phyloP scores from a whole-genome alignment of 2,329 filamentous ascomycete genomes.

The Camillea tinctor region DNA sequence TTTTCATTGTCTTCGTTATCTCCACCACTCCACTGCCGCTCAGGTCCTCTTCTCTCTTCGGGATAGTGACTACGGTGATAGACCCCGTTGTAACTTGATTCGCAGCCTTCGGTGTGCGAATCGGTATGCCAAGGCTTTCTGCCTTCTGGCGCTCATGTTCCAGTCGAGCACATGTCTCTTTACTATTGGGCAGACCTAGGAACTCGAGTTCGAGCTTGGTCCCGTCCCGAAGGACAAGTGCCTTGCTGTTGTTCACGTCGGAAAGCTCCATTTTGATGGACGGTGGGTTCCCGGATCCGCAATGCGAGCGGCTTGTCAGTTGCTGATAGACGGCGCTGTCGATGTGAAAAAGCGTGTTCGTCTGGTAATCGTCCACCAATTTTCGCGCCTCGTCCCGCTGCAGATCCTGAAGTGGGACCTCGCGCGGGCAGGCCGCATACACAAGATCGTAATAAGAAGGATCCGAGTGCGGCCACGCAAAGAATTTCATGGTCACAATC shows the following conservation, averaged over 20 bases:
- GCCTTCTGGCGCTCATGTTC: not conserved
- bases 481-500: not conserved
- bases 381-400: not conserved
- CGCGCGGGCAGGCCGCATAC: not conserved
- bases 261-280: not conserved
- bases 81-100: not conserved
- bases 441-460: not conserved
- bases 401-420: not conserved
- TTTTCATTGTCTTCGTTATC: not conserved
- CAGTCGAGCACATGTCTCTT: not conserved
- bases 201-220: not conserved
- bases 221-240: not conserved
- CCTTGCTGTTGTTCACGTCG: not conserved
- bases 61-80: not conserved
- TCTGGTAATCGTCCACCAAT: not conserved
- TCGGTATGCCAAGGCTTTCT: not conserved
- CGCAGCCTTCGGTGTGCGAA: not conserved
- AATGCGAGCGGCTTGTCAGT: not conserved
- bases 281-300: not conserved
- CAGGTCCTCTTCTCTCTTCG: not conserved
- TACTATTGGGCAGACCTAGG: not conserved
- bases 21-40: not conserved
- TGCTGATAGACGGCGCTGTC: not conserved
- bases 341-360: not conserved
- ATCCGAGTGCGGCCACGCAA: not conserved